phyloP scores from a whole-genome alignment of 2,329 filamentous ascomycete genomes.

The Aspergillus candidus region DNA sequence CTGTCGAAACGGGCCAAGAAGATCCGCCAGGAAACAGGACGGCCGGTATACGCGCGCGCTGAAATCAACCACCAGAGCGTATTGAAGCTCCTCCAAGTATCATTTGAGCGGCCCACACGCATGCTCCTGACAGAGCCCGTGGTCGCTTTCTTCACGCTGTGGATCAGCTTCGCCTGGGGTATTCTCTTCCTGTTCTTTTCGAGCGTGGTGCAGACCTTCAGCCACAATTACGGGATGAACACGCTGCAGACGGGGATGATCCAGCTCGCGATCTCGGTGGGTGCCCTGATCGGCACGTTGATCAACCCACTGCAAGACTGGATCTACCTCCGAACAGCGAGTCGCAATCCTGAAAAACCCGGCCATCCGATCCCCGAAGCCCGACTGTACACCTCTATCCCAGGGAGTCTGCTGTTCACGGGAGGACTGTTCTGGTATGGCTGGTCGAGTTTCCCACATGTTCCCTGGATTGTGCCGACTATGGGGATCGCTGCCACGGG shows the following conservation, averaged over 20 bases:
- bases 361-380: constrained; percentile 40
- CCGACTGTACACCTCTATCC: constrained; percentile 38
- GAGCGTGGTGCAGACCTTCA: constrained; percentile 37
- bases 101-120: constrained; percentile 34
- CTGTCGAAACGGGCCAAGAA: constrained; percentile 34
- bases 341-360: constrained; percentile 29
- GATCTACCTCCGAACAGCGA: constrained; percentile 20
- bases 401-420: constrained; percentile 33
- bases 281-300: constrained; percentile 37
- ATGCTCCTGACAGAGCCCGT: constrained; percentile 41
- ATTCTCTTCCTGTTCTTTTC: constrained; percentile 41
- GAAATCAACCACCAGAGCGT: constrained; percentile 20
- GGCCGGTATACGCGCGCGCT: constrained; percentile 21
- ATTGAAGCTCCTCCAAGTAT: constrained; percentile 30
- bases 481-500: constrained; percentile 32
- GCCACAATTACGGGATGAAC: constrained; percentile 31
- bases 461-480: constrained; percentile 32
- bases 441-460: constrained; percentile 22
- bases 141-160: constrained; percentile 39
- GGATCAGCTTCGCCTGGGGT: constrained; percentile 42
- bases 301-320: constrained; percentile 36
- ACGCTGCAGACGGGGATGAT: constrained; percentile 32
- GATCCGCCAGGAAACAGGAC: constrained; percentile 33
- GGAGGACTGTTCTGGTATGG: constrained; percentile 34
- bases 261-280: constrained; percentile 39